A percentile compares a stretch with the other conserved stretches of the same genome.
Evolutionary conservation across 164 flowering plant genomes (phyloP).

Genomic region (Litsea cubeba): DNA sequence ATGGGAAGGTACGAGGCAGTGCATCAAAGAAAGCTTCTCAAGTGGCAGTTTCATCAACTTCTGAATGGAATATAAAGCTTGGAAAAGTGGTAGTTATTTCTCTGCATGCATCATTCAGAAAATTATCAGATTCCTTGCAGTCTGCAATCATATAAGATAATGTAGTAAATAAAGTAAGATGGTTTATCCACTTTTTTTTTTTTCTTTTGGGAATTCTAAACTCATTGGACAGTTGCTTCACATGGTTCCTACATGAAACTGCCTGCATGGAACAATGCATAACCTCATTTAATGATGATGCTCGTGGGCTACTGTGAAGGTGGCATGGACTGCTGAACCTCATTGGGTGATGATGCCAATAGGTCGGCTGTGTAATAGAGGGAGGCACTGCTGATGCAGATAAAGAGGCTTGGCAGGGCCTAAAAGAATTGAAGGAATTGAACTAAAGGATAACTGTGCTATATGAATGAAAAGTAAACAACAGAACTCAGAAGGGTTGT

Average conservation of each 20-base stretch:
- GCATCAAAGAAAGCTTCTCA: conserved; percentile 13
- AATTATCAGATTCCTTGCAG: conserved; percentile 2
- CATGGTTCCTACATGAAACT: neutral
- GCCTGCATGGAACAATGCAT: neutral
- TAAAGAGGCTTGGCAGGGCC: no score
- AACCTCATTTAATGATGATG: no score
- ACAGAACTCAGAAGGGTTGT: no score
- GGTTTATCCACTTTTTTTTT: neutral
- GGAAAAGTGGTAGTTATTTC: conserved; percentile 95
- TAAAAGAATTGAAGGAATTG: no score
- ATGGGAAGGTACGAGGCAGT: neutral
- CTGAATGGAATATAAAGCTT: conserved; percentile 86
- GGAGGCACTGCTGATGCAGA: no score
- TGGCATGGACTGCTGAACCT: no score
- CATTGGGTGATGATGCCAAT: no score
- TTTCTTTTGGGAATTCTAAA: neutral
- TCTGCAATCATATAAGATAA: neutral
- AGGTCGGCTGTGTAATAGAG: no score
- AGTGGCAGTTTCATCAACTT: conserved; percentile 86
- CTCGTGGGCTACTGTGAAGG: no score
- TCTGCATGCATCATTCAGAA: conserved; percentile 39
- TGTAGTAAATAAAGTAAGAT: neutral
- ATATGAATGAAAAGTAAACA: no score
- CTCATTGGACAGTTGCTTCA: neutral
- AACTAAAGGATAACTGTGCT: no score